phyloP scores from a whole-genome alignment of 177 flowering plant species.

The Vitis hybrid region DNA sequence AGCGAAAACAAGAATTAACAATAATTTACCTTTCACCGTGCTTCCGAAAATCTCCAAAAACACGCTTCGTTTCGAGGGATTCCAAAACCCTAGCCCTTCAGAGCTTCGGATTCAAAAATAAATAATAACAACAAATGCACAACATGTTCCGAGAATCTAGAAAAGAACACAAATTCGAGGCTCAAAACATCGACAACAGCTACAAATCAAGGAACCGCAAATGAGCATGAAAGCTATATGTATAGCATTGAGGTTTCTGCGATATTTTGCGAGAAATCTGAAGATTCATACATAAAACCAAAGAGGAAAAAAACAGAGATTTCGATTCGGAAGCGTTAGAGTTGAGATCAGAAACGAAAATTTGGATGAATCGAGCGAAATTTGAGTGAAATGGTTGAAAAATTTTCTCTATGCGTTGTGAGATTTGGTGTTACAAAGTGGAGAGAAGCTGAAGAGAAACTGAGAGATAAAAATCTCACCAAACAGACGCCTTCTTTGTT shows the following conservation, averaged over 20 bases:
- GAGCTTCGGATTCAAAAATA: conserved; percentile 9
- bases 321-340: background rate
- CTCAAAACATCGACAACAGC: background rate
- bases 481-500: too few relatives aligned
- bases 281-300: background rate
- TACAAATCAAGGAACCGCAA: background rate
- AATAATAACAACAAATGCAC: background rate
- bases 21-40: conserved; percentile 14
- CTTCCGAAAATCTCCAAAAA: background rate
- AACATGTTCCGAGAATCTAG: background rate
- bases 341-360: background rate
- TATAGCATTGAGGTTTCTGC: conserved; percentile 9
- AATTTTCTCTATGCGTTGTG: too few relatives aligned
- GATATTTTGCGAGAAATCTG: background rate
- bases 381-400: background rate
- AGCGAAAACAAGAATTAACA: conserved; percentile 1
- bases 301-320: background rate
- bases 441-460: too few relatives aligned
- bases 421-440: too few relatives aligned
- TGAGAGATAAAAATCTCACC: too few relatives aligned
- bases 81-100: conserved; percentile 8
- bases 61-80: conserved; percentile 19
- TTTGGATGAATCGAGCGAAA: background rate
- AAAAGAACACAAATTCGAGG: background rate
- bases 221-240: background rate